A percentile compares a stretch with the other conserved stretches of the same genome.
Evolutionary conservation across 345 rosid genomes (phyloP).

Genomic region (Dimocarpus longan): DNA sequence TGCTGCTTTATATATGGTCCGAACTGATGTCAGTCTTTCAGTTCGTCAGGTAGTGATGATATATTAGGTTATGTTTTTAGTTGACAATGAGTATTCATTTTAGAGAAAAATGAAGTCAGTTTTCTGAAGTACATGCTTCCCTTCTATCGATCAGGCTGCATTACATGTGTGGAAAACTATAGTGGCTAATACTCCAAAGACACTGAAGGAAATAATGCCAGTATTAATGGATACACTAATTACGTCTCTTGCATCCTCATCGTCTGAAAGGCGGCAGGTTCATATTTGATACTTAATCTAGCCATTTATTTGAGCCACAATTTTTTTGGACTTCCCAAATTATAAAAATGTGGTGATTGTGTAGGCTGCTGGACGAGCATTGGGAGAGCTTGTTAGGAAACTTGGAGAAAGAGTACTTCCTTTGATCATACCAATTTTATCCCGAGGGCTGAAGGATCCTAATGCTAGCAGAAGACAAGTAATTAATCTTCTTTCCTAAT

Average conservation of each 20-base stretch:
- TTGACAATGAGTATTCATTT: background rate
- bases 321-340: background rate
- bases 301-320: background rate
- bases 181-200: constrained; percentile 97
- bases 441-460: constrained; percentile 75
- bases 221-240: constrained; percentile 90
- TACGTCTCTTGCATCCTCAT: constrained; percentile 85
- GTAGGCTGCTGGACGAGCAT: constrained; percentile 89
- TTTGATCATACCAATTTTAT: constrained; percentile 85
- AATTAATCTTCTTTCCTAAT: constrained; percentile 23
- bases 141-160: constrained; percentile 73
- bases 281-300: constrained; percentile 6
- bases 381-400: constrained; percentile 98
- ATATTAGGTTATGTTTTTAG: background rate
- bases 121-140: background rate
- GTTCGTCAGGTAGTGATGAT: constrained; percentile 86
- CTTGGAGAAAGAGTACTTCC: constrained; percentile 99
- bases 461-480: constrained; percentile 93
- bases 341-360: constrained; percentile 10
- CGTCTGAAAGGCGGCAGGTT: constrained; percentile 99
- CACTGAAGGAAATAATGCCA: constrained; percentile 97
- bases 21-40: constrained; percentile 90
- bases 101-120: background rate
- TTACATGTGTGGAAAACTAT: constrained; percentile 98
- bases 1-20: constrained; percentile 97